These are phyloP conservation scores for Lipomyces spencermartinsiae DNA, from an alignment of 805 yeast genomes.

Conservation along the genomic window DNA sequence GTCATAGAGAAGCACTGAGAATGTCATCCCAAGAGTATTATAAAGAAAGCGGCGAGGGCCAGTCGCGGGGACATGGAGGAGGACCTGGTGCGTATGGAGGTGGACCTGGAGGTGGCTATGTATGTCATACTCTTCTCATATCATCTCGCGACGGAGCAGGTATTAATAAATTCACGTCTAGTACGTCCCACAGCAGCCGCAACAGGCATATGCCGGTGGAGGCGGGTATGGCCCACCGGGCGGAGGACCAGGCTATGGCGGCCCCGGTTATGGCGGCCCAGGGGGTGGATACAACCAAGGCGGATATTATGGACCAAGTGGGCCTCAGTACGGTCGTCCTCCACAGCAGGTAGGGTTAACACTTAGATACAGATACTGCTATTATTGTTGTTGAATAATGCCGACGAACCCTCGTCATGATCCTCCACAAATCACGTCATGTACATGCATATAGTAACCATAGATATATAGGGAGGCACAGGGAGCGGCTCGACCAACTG, in stretches of 20 bases:
- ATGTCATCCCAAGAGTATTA: conserved; percentile 18
- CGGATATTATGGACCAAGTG: conserved; percentile 14
- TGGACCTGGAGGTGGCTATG: background rate
- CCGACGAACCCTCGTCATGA: background rate
- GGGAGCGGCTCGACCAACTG: conserved; percentile 1
- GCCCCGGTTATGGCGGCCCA: conserved; percentile 8
- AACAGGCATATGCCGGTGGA: conserved; percentile 17
- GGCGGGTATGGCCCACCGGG: background rate
- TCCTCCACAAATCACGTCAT: background rate
- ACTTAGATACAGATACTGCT: background rate
- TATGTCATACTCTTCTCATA: background rate
- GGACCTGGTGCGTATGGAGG: background rate
- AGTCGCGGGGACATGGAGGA: conserved; percentile 6
- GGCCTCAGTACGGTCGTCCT: conserved; percentile 12
- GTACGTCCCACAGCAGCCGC: conserved; percentile 21
- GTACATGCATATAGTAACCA: background rate
- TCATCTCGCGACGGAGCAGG: background rate
- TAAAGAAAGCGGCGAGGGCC: conserved; percentile 9
- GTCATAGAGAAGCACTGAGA: background rate
- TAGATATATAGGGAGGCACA: background rate
- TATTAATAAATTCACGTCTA: background rate
- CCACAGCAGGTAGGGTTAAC: conserved; percentile 9
- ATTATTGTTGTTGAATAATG: conserved; percentile 3
- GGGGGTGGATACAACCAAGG: conserved; percentile 9
- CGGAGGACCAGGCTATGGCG: background rate